Base-by-base conservation (phyloP, 768 basidiomycete species). In the Leccinellum luteum region DNA sequence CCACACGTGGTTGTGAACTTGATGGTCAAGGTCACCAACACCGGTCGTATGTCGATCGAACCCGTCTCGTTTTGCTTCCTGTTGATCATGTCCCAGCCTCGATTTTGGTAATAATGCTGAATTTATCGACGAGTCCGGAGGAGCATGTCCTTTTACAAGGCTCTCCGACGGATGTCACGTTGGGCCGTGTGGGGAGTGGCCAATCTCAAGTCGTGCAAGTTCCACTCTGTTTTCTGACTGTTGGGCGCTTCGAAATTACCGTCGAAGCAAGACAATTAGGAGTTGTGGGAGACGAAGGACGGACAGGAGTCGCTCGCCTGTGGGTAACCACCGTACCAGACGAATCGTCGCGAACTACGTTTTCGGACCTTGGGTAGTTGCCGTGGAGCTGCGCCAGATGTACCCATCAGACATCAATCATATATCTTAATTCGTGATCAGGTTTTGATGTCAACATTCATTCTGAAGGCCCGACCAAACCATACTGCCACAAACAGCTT, bases 131-230 rank as follows among this genome's bases (percentile, higher is more conserved):
- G 54, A 81, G 82, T 54, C 87, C 91, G 4, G 72, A 76, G 14
- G 83, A 87, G 54, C 80, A 89, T 62, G 71, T 92, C 56, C 74
- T 93, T 13, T 80, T 81, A 61, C 89, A 94, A 69, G 92, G 92
- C 3, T 72, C 81, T 15, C 73, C 83, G 25, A 75, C 76, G 9
- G 82, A 87, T 51, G 76, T 92, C 25, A 77, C 85, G 3, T 60
- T 94, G 4, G 90, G 90, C 3, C 76, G 76, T n/a, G 67, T 95
- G 50, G 77, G 77, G 45, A 71, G 72, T 21, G 87, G 85, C 2
- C 80, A 82, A 59, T 77, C 79, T 14, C 73, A 74, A 32, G 76
- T 79, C 34, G 63, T 85, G 5, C 79, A 85, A 47, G 74, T 81
- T 1, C 79, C 85, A 2, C 59, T 94, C 13, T 89, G 87, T 64